phyloP scores from a whole-genome alignment of 768 basidiomycete species.

The Trametes coccinea region DNA sequence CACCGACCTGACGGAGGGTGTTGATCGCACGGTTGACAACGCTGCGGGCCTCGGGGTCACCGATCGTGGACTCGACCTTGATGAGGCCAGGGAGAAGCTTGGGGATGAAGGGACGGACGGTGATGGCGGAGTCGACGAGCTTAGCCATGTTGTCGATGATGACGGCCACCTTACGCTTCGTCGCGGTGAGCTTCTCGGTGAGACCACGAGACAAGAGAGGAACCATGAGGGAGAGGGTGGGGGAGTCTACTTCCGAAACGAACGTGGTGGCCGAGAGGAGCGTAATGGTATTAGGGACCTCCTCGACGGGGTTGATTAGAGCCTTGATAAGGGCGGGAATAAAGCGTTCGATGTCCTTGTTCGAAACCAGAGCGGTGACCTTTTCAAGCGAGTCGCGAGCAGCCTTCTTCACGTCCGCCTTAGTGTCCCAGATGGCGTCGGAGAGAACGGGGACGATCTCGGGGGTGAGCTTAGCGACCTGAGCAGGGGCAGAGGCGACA shows the following conservation, averaged over 20 bases:
- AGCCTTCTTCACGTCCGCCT: slow-evolving; percentile 98
- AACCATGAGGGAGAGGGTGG: slow-evolving; percentile 97
- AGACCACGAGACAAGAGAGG: slow-evolving; percentile 94
- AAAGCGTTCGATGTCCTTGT: slow-evolving; percentile 98
- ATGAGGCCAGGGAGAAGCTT: slow-evolving; percentile 93
- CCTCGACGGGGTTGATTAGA: slow-evolving; percentile 98
- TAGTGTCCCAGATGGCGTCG: slow-evolving; percentile 98
- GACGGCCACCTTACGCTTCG: slow-evolving; percentile 96
- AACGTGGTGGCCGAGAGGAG: slow-evolving; percentile 98
- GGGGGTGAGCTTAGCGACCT: slow-evolving; percentile 88
- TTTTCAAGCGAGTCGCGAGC: slow-evolving; percentile 93
- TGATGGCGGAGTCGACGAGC: slow-evolving; percentile 92
- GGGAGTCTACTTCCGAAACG: slow-evolving; percentile 98
- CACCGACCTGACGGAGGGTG: slow-evolving; percentile 93
- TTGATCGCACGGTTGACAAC: slow-evolving; percentile 90
- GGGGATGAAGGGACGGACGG: slow-evolving; percentile 95
- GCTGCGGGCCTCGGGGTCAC: slow-evolving; percentile 96
- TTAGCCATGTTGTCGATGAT: slow-evolving; percentile 99
- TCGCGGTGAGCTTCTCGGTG: slow-evolving; percentile 91
- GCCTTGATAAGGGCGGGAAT: slow-evolving; percentile 98
- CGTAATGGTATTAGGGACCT: slow-evolving; percentile 92
- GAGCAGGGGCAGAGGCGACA: slow-evolving; percentile 76
- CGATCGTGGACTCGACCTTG: slow-evolving; percentile 93
- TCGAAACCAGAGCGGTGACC: slow-evolving; percentile 91
- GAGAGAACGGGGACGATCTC: slow-evolving; percentile 93